Evolutionary conservation across 768 basidiomycete species (phyloP).

Genomic region (Russula sp.): DNA sequence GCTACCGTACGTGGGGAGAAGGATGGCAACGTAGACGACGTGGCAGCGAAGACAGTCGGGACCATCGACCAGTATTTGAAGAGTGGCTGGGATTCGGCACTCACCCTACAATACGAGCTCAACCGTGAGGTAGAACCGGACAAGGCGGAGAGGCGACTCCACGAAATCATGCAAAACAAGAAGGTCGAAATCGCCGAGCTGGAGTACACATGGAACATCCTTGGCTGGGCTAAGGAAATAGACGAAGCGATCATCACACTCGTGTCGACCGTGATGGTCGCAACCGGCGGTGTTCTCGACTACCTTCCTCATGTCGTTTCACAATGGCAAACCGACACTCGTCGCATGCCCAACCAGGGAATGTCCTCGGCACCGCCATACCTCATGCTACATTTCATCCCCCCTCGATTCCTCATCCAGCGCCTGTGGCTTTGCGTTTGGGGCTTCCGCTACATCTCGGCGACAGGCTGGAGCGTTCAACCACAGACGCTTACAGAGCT

Average conservation of each 20-base stretch:
- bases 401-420: slow-evolving; percentile 3
- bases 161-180: neutral
- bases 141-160: slow-evolving; percentile 9
- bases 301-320: slow-evolving; percentile 9
- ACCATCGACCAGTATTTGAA: slow-evolving; percentile 10
- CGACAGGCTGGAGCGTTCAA: neutral
- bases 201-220: slow-evolving; percentile 9
- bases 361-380: neutral
- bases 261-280: neutral
- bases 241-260: slow-evolving; percentile 9
- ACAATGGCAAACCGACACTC: slow-evolving; percentile 2
- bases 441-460: neutral
- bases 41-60: slow-evolving; percentile 4
- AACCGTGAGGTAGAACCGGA: slow-evolving; percentile 4
- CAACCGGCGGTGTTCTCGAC: slow-evolving; percentile 7
- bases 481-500: slow-evolving; percentile 7
- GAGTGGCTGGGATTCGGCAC: slow-evolving; percentile 7
- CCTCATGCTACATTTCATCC: slow-evolving; percentile 13
- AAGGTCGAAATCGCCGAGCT: neutral
- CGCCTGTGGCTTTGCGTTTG: slow-evolving; percentile 12
- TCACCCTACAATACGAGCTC: neutral
- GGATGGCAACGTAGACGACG: neutral
- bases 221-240: slow-evolving; percentile 14
- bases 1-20: slow-evolving; percentile 5
- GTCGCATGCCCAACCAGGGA: slow-evolving; percentile 1